Evolutionary conservation across 176 grass and related monocot genomes (phyloP).

Genomic region (Carex pumila): DNA sequence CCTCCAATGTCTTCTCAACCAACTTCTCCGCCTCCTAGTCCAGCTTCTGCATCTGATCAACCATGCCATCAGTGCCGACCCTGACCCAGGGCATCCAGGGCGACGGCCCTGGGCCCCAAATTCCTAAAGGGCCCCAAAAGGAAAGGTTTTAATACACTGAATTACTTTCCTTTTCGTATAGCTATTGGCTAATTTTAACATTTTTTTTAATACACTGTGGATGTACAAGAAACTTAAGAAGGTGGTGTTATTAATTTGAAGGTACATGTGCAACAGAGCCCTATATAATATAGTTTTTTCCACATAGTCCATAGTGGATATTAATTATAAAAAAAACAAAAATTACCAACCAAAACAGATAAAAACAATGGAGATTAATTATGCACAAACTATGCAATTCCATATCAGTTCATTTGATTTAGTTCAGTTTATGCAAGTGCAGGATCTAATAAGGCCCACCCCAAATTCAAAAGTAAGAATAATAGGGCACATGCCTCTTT

Average conservation of each 20-base stretch:
- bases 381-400: neutral
- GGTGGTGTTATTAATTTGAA: neutral
- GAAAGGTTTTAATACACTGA: no score
- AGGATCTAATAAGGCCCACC: neutral
- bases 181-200: neutral
- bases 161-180: neutral
- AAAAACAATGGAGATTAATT: neutral
- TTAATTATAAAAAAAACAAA: no score
- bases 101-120: no score
- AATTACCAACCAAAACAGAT: neutral
- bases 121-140: no score
- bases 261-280: neutral
- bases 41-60: no score
- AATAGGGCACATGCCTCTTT: no score
- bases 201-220: neutral
- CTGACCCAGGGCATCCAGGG: no score
- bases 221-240: neutral
- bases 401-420: neutral
- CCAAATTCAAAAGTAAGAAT: neutral
- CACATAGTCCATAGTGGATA: neutral
- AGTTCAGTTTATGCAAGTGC: neutral
- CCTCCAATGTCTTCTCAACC: no score
- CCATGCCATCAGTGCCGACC: no score
- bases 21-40: no score
- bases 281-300: neutral